Evolutionary conservation across 2,329 filamentous ascomycete species (phyloP), one percentile per base, ranked within the genome.

Genomic region (Thielaviopsis euricoi): DNA sequence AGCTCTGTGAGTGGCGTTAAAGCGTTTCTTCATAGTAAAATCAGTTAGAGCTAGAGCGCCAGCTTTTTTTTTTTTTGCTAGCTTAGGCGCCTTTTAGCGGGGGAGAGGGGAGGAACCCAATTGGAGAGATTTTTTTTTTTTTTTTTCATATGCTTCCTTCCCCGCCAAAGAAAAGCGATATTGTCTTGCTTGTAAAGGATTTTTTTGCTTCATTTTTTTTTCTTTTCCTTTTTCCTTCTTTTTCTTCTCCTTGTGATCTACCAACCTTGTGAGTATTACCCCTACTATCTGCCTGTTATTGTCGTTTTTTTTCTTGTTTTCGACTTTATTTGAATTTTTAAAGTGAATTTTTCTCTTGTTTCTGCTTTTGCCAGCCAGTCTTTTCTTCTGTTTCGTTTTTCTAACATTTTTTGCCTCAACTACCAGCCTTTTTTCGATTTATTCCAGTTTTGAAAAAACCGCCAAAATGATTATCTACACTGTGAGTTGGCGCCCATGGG

Each of bases 401-500:
- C 15, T 23, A 49, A 25, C 50, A 40, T 53, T 29, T 21, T 19
- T 33, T 33, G 25, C 7, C n/a, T n/a, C n/a, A n/a, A n/a, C n/a
- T 10, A 33, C 29, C 7, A 33, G 29, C 29, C 25, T 26, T 46
- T 53, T n/a, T 29, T 48, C 33, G 22, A 57, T 51, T 50, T 33
- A 7, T 55, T 61, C 57, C 61, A 40, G 22, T 22, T n/a, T 50
- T 43, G 26, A 52, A 26, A 40, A 56, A 66, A 68, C 71, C 72
- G 73, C 67, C 79, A 85, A 74, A 67, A 88, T 88, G 85, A 77
- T 86, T 71, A 86, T 88, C 69, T 87, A 71, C 81, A 83, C 77
- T 73, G 84, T 86, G 71, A 61, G 74, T 66, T 48, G 23, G 52
- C 12, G 29, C 7, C 54, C n/a, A 33, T 10, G 29, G 43, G 1